A percentile compares a stretch with the other conserved stretches of the same genome.
phyloP scores from a whole-genome alignment of 2,329 filamentous ascomycete species.

The Eurotiales sp. region DNA sequence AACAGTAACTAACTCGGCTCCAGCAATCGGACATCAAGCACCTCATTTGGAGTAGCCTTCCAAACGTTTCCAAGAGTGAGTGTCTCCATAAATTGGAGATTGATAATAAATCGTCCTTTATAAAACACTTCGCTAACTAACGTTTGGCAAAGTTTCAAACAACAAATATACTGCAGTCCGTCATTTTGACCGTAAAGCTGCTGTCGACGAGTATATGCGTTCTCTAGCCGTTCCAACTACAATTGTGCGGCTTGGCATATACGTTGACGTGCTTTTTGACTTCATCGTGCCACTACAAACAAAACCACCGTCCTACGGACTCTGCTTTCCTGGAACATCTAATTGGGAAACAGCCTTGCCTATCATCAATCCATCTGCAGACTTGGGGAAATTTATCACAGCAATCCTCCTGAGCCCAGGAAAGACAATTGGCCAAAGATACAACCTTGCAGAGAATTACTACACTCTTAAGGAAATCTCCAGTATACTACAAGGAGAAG shows the following conservation, averaged over 20 bases:
- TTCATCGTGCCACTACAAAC: slow-evolving; percentile 21
- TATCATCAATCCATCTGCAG: slow-evolving; percentile 32
- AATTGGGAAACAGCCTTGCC: slow-evolving; percentile 24
- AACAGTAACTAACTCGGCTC: background rate
- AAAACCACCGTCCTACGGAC: slow-evolving; percentile 22
- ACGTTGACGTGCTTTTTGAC: slow-evolving; percentile 49
- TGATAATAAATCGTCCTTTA: background rate
- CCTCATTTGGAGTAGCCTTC: slow-evolving; percentile 29
- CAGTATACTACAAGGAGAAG: slow-evolving; percentile 29
- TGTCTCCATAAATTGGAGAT: background rate
- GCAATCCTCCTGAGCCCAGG: slow-evolving; percentile 36
- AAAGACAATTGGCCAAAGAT: slow-evolving; percentile 31
- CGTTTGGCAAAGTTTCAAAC: slow-evolving; percentile 20
- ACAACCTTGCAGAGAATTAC: slow-evolving; percentile 33
- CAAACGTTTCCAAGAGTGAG: slow-evolving; percentile 21
- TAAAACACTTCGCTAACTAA: background rate
- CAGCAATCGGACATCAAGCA: slow-evolving; percentile 17
- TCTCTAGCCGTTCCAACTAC: slow-evolving; percentile 46
- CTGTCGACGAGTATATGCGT: slow-evolving; percentile 53
- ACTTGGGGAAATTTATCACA: slow-evolving; percentile 33
- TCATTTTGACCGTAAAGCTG: slow-evolving; percentile 58
- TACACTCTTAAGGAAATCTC: slow-evolving; percentile 32
- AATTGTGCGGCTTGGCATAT: slow-evolving; percentile 53
- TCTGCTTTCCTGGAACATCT: slow-evolving; percentile 14
- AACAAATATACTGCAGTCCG: slow-evolving; percentile 33